These are phyloP conservation scores for Marvania coccoides DNA, from an alignment of 139 green algal species.

Conservation along the genomic window DNA sequence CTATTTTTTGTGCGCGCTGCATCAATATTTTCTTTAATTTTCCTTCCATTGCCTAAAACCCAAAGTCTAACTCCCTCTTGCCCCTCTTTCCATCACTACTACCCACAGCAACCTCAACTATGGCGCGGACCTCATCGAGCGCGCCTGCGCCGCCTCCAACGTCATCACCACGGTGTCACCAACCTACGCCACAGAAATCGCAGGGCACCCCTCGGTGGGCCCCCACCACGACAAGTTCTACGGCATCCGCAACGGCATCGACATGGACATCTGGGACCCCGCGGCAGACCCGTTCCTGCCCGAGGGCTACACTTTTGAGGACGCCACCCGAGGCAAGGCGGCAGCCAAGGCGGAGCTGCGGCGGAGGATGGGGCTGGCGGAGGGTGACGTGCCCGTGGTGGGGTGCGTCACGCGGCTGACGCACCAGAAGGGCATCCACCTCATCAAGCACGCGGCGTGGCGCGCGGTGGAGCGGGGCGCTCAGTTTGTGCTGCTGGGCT, in stretches of 20 bases:
- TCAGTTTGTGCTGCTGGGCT: conserved; percentile 98
- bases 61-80: conserved; percentile 13
- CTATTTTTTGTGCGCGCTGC: no score
- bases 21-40: no score
- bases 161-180: conserved; percentile 89
- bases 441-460: conserved; percentile 95
- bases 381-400: conserved; percentile 64
- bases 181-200: conserved; percentile 85
- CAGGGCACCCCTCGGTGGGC: conserved; percentile 60
- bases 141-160: conserved; percentile 53
- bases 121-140: conserved; percentile 73
- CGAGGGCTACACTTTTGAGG: conserved; percentile 49
- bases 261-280: conserved; percentile 96
- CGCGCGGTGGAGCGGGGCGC: conserved; percentile 76
- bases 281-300: conserved; percentile 66
- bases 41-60: no score
- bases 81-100: conserved; percentile 52
- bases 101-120: conserved; percentile 91
- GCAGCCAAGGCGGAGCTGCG: conserved; percentile 58
- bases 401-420: conserved; percentile 74
- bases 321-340: conserved; percentile 49
- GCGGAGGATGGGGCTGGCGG: conserved; percentile 45
- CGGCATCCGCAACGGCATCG: conserved; percentile 92
- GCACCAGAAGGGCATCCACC: conserved; percentile 95
- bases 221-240: conserved; percentile 75